phyloP scores from a whole-genome alignment of 495 filamentous ascomycete genomes.

The Neurospora sp. region DNA sequence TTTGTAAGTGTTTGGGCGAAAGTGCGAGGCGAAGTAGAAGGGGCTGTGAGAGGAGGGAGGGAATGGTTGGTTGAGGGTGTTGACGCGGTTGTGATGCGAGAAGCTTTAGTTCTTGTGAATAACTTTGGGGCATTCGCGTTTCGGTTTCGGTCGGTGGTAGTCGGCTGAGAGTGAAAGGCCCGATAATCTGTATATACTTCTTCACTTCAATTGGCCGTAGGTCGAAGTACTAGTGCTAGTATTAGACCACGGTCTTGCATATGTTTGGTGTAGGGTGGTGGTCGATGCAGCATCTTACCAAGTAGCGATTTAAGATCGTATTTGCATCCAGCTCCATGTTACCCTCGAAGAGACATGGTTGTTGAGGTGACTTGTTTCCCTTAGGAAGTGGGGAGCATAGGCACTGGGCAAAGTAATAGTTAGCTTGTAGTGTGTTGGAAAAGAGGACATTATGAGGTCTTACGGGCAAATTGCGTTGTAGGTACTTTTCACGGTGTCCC shows the following conservation, averaged over 20 bases:
- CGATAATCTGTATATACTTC: neutral
- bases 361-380: neutral
- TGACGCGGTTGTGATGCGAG: too few relatives aligned
- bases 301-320: neutral
- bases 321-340: neutral
- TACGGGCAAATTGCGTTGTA: neutral
- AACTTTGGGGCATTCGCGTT: neutral
- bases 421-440: neutral
- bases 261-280: neutral
- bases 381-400: neutral
- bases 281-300: neutral
- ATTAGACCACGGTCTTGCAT: neutral
- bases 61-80: too few relatives aligned
- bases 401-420: neutral
- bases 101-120: neutral
- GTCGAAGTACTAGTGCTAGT: too few relatives aligned
- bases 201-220: neutral
- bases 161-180: neutral
- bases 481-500: neutral
- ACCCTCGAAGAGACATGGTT: too few relatives aligned
- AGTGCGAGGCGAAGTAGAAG: too few relatives aligned
- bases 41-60: too few relatives aligned
- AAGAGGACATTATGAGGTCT: neutral
- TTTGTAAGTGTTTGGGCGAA: slow-evolving; percentile 1
- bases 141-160: neutral